Evolutionary conservation across 1,284 basidiomycete species (phyloP), one percentile per base, ranked within the genome.

Genomic region (Inonotus hispidus): DNA sequence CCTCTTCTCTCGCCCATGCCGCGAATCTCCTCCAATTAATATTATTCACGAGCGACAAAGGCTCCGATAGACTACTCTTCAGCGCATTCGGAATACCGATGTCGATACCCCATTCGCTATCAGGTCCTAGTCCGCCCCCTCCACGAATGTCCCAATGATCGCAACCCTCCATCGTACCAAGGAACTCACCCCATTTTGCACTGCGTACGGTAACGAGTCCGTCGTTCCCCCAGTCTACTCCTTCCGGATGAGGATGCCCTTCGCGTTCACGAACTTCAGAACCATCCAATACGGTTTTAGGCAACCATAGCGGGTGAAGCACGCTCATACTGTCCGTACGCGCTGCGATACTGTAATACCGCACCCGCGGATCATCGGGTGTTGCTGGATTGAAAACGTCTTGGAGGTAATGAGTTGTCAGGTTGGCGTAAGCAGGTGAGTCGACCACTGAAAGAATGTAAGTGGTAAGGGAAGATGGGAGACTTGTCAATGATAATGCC

Each of bases 81-180:
- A 66, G 66, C 56, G 63, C 65, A n/a, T 66, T 63, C 3, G 79
- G 78, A 3, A 69, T 63, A n/a, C 68, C 78, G 14, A 87, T 65
- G 64, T 88, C 85, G 0, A 87, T 77, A 45, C 80, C 81, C 59
- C 86, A 76, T 57, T 87, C 86, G 65, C 86, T 43, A 53, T 57
- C 57, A 16, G 37, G 11, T 43, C 55, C 57, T 16, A 62, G 25
- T 8, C 69, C 87, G 19, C 83, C 71, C 1, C 88, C 88, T 0
- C 97, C 97, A 60, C 97, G 78, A 68, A 98, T 81, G 69, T 97
- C 92, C 97, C 97, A 99, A 71, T 99, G 97, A 76, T 99, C 95
- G 67, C 87, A 91, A 2, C 88, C 90, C 65, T 97, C 92, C 70
- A 99, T 80, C 21, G 87, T 84, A 3, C 96, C 96, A 16, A 99